Base-by-base conservation (phyloP, 148 eudicot species). In the Tetragonia tetragonoides region DNA sequence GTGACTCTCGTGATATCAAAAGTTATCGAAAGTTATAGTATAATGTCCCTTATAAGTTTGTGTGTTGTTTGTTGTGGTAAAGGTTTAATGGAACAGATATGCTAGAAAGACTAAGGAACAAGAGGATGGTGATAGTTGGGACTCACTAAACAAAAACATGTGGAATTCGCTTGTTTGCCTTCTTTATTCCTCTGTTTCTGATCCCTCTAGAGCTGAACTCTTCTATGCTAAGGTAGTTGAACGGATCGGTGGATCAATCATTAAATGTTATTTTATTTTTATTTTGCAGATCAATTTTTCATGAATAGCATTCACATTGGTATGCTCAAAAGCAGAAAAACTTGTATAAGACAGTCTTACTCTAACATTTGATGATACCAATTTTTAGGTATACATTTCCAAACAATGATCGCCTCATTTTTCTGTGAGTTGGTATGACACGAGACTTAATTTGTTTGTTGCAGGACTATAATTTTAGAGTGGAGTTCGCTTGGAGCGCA, bases 401-500 rank as follows among this genome's bases (percentile, higher is more conserved):
- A 28, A 28, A 28, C 1, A 28, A 28, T 28, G 34, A 28, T 28
- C 1, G 1, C 34, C 34, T 28, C 34, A 28, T 28, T 28, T 28
- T 28, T 28, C 1, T 28, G 1, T 28, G 34, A 28, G 1, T 28
- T 28, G 34, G 34, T 28, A 0, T 28, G 34, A 28, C 53, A 47
- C 2, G 18, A 39, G 14, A 4, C 11, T 44, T 24, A 4, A 18
- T 1, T 21, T 54, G 18, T 39, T 18, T 2, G 14, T 44, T 66
- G 37, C 53, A 89, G 93, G 93, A 89, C n/a, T 87, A 87, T 73
- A 77, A 88, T 41, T 86, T 84, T 67, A 81, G 80, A 16, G 76
- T 89, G 61, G 90, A 89, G 74, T 89, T 89, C 75, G 66, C 80
- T 47, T 87, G 93, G 93, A 85, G 89, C 74, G 87, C 90, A 14